A percentile compares a stretch with the other conserved stretches of the same genome.
Evolutionary conservation across 2,329 filamentous ascomycete genomes (phyloP).

Genomic region (Magnaporthiopsis rhizophila): DNA sequence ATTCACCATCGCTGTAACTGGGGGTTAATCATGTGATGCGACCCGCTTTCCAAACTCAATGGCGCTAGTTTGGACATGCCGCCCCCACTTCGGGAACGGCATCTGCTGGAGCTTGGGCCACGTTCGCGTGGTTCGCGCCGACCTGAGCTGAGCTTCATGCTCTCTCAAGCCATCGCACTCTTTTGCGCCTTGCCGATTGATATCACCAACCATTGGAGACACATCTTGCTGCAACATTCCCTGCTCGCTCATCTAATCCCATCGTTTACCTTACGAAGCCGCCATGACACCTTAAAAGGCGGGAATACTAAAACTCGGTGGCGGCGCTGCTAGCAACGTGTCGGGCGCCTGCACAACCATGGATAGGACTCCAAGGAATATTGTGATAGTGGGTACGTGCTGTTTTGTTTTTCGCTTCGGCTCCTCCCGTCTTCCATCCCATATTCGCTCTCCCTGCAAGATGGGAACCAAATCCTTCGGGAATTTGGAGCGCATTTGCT

Average conservation of each 20-base stretch:
- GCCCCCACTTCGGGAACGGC: not conserved
- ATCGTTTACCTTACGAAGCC: not conserved
- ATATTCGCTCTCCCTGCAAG: not conserved
- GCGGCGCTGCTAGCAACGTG: not conserved
- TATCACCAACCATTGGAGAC: not conserved
- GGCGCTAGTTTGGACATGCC: too few relatives aligned
- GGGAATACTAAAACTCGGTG: not conserved
- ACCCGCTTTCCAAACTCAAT: not conserved
- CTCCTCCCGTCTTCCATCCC: not conserved
- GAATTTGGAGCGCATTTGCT: not conserved
- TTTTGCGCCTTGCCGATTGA: not conserved
- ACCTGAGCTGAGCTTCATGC: not conserved
- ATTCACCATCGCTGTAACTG: too few relatives aligned
- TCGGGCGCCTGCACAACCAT: constrained; percentile 11
- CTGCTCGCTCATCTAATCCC: not conserved
- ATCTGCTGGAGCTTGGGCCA: not conserved
- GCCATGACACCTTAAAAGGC: not conserved
- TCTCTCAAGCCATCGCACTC: not conserved
- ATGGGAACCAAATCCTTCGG: not conserved
- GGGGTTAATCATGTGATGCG: not conserved
- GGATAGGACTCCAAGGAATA: constrained; percentile 25
- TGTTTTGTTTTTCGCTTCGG: not conserved
- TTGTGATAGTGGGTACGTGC: constrained; percentile 39
- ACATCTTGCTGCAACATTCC: not conserved
- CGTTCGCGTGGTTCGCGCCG: not conserved